Evolutionary conservation across 257 asterid genomes (phyloP).

Genomic region (Ilex asprella): DNA sequence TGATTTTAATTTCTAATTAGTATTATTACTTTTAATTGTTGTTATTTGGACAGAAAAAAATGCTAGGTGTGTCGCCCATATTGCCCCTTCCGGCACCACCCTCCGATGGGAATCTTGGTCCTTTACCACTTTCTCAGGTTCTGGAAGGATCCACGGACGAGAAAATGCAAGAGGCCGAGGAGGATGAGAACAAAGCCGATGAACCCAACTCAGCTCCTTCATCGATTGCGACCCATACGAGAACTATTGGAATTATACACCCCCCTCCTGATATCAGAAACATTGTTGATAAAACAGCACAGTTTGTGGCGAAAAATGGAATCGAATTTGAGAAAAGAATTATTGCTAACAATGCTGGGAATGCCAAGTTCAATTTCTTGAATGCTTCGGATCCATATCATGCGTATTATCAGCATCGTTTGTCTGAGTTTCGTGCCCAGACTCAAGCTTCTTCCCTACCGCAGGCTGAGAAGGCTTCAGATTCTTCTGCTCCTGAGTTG

Average conservation of each 20-base stretch:
- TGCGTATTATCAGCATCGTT: constrained; percentile 84
- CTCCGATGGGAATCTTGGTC: constrained; percentile 64
- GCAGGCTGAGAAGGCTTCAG: constrained; percentile 27
- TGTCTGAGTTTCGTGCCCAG: constrained; percentile 75
- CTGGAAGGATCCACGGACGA: constrained; percentile 21
- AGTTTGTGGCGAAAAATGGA: constrained; percentile 87
- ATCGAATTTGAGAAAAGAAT: constrained; percentile 80
- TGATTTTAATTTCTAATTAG: too few species aligned
- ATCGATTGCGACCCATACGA: constrained; percentile 76
- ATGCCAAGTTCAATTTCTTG: constrained; percentile 74
- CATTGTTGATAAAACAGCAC: constrained; percentile 79
- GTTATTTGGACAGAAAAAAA: constrained; percentile 19
- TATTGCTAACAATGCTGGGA: constrained; percentile 69
- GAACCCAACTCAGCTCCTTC: constrained; percentile 26
- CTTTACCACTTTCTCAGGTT: constrained; percentile 45
- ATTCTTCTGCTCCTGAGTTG: constrained; percentile 35
- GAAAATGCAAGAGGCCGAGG: constrained; percentile 16
- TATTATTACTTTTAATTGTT: not conserved
- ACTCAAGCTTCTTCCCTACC: constrained; percentile 44
- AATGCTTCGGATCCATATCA: constrained; percentile 85
- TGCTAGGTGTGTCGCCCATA: constrained; percentile 65
- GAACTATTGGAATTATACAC: constrained; percentile 77
- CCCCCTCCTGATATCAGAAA: constrained; percentile 89
- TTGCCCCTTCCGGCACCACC: constrained; percentile 90
- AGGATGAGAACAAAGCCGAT: constrained; percentile 24